Evolutionary conservation across 139 green algal genomes (phyloP).

Genomic region (Chlorella sp.): DNA sequence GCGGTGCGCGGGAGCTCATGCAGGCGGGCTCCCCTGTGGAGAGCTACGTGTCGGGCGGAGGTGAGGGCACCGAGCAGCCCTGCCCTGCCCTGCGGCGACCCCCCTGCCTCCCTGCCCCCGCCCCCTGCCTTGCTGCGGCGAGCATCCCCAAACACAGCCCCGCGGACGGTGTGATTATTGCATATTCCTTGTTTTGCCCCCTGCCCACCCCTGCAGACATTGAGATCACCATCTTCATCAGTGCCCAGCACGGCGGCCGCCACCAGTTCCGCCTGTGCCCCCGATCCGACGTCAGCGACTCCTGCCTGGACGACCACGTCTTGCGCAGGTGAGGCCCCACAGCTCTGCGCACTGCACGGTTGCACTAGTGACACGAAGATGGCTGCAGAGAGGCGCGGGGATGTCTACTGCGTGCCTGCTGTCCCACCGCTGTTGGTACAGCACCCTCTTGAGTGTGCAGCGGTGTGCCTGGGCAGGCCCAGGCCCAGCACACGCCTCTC

Average conservation of each 20-base stretch:
- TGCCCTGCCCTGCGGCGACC: too few relatives aligned
- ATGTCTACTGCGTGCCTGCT: too few relatives aligned
- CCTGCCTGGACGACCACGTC: neutral
- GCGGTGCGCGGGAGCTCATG: neutral
- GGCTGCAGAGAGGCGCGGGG: too few relatives aligned
- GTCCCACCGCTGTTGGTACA: too few relatives aligned
- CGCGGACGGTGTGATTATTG: too few relatives aligned
- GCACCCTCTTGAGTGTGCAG: too few relatives aligned
- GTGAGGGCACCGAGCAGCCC: neutral
- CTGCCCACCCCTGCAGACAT: neutral
- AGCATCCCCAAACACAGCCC: too few relatives aligned
- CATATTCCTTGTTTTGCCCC: neutral
- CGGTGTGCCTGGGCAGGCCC: neutral
- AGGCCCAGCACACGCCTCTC: neutral
- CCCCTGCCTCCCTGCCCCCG: neutral
- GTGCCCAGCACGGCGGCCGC: conserved; percentile 21
- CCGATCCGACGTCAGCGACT: neutral
- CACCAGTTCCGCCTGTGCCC: conserved; percentile 12
- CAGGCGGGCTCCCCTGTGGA: neutral
- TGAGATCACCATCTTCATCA: conserved; percentile 19
- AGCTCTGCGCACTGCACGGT: neutral
- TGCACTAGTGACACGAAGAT: too few relatives aligned
- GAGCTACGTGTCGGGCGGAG: neutral
- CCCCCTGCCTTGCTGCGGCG: neutral
- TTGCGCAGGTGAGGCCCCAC: conserved; percentile 6